Percentiles rank a stretch among this genome's conserved stretches.
Conservation (phyloP, 129 eudicot genomes). For the Artemisia annua region DNA sequence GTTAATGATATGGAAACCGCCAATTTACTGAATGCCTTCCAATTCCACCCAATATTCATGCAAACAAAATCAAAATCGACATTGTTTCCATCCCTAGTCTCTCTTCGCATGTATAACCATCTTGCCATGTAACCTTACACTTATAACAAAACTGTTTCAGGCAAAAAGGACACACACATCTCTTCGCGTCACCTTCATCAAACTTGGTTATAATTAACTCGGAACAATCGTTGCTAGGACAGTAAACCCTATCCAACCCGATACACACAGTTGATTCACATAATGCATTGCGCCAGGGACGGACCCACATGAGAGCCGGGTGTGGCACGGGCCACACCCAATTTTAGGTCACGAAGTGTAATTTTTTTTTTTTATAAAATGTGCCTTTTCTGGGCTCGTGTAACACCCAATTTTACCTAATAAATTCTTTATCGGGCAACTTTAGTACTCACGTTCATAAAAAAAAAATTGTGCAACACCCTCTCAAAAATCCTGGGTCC, state of each 20-base stretch:
- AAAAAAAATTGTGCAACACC: too few species aligned
- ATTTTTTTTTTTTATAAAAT: too few species aligned
- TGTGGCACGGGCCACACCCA: too few species aligned
- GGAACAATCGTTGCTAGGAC: slow-evolving; percentile 43
- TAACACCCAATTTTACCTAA: too few species aligned
- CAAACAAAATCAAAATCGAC: slow-evolving; percentile 44
- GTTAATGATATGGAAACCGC: too few species aligned
- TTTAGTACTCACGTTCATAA: too few species aligned
- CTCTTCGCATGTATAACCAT: slow-evolving; percentile 53
- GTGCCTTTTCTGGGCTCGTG: too few species aligned
- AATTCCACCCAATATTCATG: slow-evolving; percentile 39
- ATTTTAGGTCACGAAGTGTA: too few species aligned
- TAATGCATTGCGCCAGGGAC: too few species aligned
- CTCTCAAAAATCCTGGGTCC: too few species aligned
- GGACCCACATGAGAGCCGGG: too few species aligned
- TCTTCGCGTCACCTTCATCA: slow-evolving; percentile 28
- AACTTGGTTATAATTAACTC: slow-evolving; percentile 46
- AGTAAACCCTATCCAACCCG: slow-evolving; percentile 38
- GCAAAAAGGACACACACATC: slow-evolving; percentile 37
- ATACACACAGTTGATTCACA: slow-evolving; percentile 28
- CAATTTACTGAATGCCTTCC: slow-evolving; percentile 24
- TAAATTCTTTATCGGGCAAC: too few species aligned
- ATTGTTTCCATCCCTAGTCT: slow-evolving; percentile 43
- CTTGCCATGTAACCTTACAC: slow-evolving; percentile 48
- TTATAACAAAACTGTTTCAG: slow-evolving; percentile 36